Evolutionary conservation across 2,329 filamentous ascomycete species (phyloP), one percentile per base, ranked within the genome.

Genomic region (Raffaelea deltoideospora): DNA sequence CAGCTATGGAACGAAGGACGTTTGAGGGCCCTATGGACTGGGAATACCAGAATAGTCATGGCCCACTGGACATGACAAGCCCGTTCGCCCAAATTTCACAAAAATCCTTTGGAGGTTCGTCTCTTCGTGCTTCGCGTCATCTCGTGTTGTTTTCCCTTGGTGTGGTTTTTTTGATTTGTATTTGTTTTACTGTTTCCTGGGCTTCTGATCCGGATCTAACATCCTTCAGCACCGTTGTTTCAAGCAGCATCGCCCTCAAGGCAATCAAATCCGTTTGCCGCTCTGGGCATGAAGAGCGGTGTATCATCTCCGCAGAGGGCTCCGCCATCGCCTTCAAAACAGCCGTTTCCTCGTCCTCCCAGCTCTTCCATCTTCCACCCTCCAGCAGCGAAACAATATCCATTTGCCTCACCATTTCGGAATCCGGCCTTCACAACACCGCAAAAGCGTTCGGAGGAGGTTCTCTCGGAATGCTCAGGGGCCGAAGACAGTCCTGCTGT

Each of bases 341-440:
- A 41, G 26, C 50, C 58, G 30, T 57, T 54, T 36, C 52, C 50
- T 2, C 47, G 49, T 3, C 52, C 58, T 17, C 61, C 63, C 2
- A 56, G 60, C 37, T 54, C 61, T n/a, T 60, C 62, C 11, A 53
- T 61, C 31, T 68, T 72, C 48, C 60, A 59, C 21, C 60, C 64
- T 6, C 54, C 59, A 31, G 42, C 65, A 4, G 50, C 57, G 5
- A 55, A 56, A 37, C 56, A 57, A 28, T 55, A 59, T 59, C 40
- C 43, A 3, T 0, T 67, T 64, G 69, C 71, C 0, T 59, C 69
- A 13, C 59, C 64, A 1, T 78, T 78, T 43, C 67, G 73, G 18
- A 78, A 78, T 45, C 69, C 73, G 1, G 67, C 72, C 3, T 79
- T 79, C 44, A 76, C 68, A 3, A 79, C 74, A 0, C 74, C 73